Conservation (phyloP, 1,139 yeast genomes). For the Yamadazyma triangularis region DNA sequence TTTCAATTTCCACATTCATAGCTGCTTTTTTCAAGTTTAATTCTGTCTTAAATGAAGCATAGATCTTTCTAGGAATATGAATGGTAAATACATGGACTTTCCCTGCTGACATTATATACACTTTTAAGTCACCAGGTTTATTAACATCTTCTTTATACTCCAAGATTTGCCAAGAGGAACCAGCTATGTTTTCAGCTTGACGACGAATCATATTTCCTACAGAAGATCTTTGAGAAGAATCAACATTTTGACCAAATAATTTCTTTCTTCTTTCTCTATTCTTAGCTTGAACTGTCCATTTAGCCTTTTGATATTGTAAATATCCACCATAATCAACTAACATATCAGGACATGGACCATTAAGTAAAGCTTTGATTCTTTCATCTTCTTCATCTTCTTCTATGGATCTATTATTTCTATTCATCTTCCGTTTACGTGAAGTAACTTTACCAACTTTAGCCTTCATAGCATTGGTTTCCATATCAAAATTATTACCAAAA, state of each 20-base stretch:
- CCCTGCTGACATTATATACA: slow-evolving; percentile 62
- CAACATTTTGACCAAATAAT: slow-evolving; percentile 66
- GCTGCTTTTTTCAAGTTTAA: slow-evolving; percentile 42
- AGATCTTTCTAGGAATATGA: slow-evolving; percentile 70
- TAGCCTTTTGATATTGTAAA: slow-evolving; percentile 72
- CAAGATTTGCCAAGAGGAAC: slow-evolving; percentile 78
- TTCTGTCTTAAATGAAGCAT: slow-evolving; percentile 58
- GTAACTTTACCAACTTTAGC: slow-evolving; percentile 50
- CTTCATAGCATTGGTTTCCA: slow-evolving; percentile 16
- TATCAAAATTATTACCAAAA: slow-evolving; percentile 44
- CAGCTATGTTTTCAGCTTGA: slow-evolving; percentile 76
- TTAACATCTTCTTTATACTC: slow-evolving; percentile 59
- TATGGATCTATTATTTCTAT: slow-evolving; percentile 16
- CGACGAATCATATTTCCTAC: slow-evolving; percentile 68
- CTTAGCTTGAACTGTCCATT: slow-evolving; percentile 75
- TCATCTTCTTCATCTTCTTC: slow-evolving; percentile 44
- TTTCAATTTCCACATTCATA: slow-evolving; percentile 55
- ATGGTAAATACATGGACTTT: slow-evolving; percentile 72
- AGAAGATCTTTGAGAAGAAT: slow-evolving; percentile 43
- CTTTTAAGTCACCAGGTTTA: slow-evolving; percentile 73
- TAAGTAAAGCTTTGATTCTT: slow-evolving; percentile 39
- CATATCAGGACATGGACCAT: slow-evolving; percentile 65
- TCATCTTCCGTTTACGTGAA: slow-evolving; percentile 29
- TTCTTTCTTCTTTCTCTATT: slow-evolving; percentile 69
- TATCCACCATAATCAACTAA: slow-evolving; percentile 72